Conservation (phyloP, 768 basidiomycete species). For the Mycena maculata region DNA sequence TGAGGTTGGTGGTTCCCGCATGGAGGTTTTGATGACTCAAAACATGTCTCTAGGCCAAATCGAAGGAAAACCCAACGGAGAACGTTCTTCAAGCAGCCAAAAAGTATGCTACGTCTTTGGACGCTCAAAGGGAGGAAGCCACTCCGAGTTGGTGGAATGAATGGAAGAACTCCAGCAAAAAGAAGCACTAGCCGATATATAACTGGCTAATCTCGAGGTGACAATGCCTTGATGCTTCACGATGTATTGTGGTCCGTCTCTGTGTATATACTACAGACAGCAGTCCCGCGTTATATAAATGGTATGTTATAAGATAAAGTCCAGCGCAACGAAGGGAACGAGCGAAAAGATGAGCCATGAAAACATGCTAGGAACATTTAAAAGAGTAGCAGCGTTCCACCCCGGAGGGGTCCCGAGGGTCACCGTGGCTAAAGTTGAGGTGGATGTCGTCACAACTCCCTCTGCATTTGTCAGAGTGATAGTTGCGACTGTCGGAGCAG, state of each 20-base stretch:
- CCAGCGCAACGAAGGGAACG: slow-evolving; percentile 24
- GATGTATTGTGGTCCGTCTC: not conserved
- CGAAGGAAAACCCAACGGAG: not conserved
- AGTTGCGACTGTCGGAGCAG: slow-evolving; percentile 16
- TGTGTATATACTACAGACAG: slow-evolving; percentile 20
- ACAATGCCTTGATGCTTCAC: no score
- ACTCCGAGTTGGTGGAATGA: slow-evolving; percentile 46
- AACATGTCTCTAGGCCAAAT: not conserved
- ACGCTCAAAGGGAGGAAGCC: slow-evolving; percentile 33
- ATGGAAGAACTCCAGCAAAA: slow-evolving; percentile 31
- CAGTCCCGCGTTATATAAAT: slow-evolving; percentile 27
- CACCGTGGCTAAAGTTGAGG: slow-evolving; percentile 62
- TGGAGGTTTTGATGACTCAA: not conserved
- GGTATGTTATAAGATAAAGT: slow-evolving; percentile 36
- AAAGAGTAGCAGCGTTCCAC: slow-evolving; percentile 49
- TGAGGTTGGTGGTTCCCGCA: not conserved
- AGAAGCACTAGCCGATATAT: not conserved
- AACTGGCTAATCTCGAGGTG: no score
- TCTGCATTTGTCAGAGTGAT: slow-evolving; percentile 65
- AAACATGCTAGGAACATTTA: slow-evolving; percentile 19
- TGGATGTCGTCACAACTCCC: slow-evolving; percentile 65
- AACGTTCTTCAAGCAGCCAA: slow-evolving; percentile 31
- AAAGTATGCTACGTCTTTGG: not conserved
- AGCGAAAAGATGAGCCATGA: slow-evolving; percentile 24
- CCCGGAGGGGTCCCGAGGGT: slow-evolving; percentile 76